Percentiles rank a stretch among this genome's conserved stretches.
Conservation (phyloP, 1,139 yeast genomes). For the Suhomyces atakaporum region DNA sequence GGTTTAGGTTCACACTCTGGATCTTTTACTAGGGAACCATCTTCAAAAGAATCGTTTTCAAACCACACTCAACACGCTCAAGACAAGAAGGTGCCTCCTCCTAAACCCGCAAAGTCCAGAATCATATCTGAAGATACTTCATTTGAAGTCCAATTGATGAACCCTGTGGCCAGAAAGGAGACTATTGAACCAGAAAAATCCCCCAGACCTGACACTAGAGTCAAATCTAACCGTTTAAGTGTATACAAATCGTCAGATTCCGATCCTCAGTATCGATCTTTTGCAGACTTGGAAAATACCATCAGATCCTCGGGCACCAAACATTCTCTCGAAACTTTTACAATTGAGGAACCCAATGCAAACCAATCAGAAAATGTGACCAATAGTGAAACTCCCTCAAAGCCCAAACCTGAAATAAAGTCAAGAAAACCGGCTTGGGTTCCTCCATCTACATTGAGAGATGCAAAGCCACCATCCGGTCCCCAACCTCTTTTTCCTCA, state of each 20-base stretch:
- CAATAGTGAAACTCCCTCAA: too few relatives aligned
- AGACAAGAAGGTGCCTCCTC: constrained; percentile 13
- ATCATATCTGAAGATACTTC: not conserved
- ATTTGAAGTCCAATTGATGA: constrained; percentile 22
- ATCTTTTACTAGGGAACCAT: too few relatives aligned
- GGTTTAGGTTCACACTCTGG: too few relatives aligned
- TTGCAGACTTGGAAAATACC: too few relatives aligned
- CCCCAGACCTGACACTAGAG: not conserved
- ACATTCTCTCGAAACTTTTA: too few relatives aligned
- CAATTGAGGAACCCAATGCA: too few relatives aligned
- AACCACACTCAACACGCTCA: too few relatives aligned
- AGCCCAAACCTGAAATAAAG: constrained; percentile 1
- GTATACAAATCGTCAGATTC: too few relatives aligned
- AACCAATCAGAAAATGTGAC: not conserved
- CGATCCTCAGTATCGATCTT: too few relatives aligned
- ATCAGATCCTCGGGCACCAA: too few relatives aligned
- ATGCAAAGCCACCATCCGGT: constrained; percentile 10
- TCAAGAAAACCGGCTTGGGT: constrained; percentile 9
- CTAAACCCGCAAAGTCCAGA: constrained; percentile 14
- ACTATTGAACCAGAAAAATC: not conserved
- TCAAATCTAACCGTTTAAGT: too few relatives aligned
- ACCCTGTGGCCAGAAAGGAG: constrained; percentile 21
- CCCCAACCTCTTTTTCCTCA: constrained; percentile 19
- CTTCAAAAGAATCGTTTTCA: too few relatives aligned
- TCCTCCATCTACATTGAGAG: constrained; percentile 15